A percentile compares a stretch with the other conserved stretches of the same genome.
Evolutionary conservation across 805 yeast species (phyloP).

Genomic region (Nakazawaea pomicola): DNA sequence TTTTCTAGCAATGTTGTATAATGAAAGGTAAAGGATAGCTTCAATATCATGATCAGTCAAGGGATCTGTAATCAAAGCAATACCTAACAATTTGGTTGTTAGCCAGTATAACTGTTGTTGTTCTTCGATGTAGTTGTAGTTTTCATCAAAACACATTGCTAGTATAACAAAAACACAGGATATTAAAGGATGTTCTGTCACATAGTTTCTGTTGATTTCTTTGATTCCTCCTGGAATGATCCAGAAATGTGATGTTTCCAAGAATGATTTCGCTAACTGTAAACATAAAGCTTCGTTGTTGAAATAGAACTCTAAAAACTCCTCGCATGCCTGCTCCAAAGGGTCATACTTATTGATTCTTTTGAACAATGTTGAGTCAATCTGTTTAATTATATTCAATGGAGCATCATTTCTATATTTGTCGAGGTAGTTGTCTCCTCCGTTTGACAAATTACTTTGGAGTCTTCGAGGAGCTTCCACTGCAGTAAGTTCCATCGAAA

Average conservation of each 20-base stretch:
- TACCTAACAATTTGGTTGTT: constrained; percentile 45
- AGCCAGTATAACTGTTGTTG: constrained; percentile 42
- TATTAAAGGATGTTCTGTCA: constrained; percentile 46
- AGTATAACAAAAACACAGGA: constrained; percentile 48
- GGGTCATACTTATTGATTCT: constrained; percentile 24
- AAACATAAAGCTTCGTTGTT: constrained; percentile 39
- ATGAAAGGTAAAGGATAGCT: constrained; percentile 49
- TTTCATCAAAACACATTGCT: constrained; percentile 54
- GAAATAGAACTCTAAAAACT: constrained; percentile 42
- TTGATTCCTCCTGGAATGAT: constrained; percentile 59
- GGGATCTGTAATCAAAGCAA: constrained; percentile 45
- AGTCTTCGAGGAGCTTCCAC: background rate
- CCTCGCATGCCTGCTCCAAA: constrained; percentile 31
- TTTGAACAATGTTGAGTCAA: constrained; percentile 24
- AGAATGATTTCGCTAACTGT: constrained; percentile 39
- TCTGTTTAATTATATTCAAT: constrained; percentile 23
- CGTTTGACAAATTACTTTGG: constrained; percentile 4
- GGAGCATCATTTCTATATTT: constrained; percentile 21
- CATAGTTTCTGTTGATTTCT: constrained; percentile 40
- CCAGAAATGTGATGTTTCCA: constrained; percentile 54
- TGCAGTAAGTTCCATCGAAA: background rate
- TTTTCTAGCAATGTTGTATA: constrained; percentile 50
- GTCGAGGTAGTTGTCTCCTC: constrained; percentile 11
- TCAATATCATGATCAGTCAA: constrained; percentile 57
- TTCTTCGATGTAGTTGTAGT: constrained; percentile 40